phyloP scores from a whole-genome alignment of 2,329 filamentous ascomycete species.

The Xylariaceae sp. region DNA sequence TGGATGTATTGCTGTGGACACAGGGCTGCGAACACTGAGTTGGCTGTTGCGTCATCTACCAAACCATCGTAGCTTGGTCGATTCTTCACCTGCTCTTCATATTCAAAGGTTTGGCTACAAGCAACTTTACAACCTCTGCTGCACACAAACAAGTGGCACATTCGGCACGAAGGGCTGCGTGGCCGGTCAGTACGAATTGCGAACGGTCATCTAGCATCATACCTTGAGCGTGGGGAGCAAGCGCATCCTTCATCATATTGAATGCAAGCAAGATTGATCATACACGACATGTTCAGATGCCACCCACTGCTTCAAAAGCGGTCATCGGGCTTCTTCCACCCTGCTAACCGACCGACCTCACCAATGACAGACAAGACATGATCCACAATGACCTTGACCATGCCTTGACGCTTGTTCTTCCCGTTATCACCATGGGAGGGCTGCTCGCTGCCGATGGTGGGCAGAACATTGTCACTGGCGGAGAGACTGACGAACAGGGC shows the following conservation, averaged over 20 bases:
- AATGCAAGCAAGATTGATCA: background rate
- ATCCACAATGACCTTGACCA: conserved; percentile 66
- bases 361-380: conserved; percentile 52
- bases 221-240: background rate
- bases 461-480: conserved; percentile 90
- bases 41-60: too few species aligned
- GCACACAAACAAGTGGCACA: too few species aligned
- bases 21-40: too few species aligned
- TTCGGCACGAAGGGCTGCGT: too few species aligned
- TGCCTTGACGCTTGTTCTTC: conserved; percentile 57
- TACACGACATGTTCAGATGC: conserved; percentile 8
- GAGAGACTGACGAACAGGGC: conserved; percentile 91
- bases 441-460: conserved; percentile 79
- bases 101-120: too few species aligned
- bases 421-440: conserved; percentile 45
- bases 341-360: conserved; percentile 40
- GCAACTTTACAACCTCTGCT: too few species aligned
- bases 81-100: too few species aligned
- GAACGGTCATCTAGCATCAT: background rate
- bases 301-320: conserved; percentile 30
- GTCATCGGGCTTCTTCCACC: conserved; percentile 41
- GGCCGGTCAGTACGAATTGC: too few species aligned
- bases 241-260: too few species aligned
- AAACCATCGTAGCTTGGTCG: too few species aligned
- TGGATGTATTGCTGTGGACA: too few species aligned